phyloP scores from a whole-genome alignment of 192 early-diverging fungal species.

The Funneliformis geosporum region DNA sequence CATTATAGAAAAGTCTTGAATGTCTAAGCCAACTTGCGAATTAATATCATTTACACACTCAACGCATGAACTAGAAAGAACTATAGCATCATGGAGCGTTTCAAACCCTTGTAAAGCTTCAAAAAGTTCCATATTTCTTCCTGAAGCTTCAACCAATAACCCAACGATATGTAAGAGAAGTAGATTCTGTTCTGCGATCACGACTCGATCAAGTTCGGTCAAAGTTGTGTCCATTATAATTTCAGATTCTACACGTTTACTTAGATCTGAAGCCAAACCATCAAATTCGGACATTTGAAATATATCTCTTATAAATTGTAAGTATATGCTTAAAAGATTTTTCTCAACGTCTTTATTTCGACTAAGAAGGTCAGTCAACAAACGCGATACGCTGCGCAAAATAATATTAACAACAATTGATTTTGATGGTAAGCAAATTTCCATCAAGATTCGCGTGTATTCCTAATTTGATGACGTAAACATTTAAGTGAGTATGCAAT shows the following conservation, averaged over 20 bases:
- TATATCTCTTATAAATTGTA: constrained; percentile 41
- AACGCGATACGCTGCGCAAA: constrained; percentile 38
- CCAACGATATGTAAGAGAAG: constrained; percentile 41
- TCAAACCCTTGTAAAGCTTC: constrained; percentile 45
- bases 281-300: constrained; percentile 28
- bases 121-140: constrained; percentile 35
- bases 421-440: constrained; percentile 37
- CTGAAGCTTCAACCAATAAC: constrained; percentile 39
- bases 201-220: constrained; percentile 38
- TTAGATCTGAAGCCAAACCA: neutral
- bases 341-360: constrained; percentile 36
- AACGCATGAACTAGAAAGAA: neutral
- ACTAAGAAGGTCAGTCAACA: constrained; percentile 39
- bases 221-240: neutral
- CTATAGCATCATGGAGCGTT: constrained; percentile 26
- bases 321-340: constrained; percentile 42
- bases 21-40: constrained; percentile 18
- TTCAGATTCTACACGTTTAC: neutral
- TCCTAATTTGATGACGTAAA: constrained; percentile 29
- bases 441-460: constrained; percentile 41
- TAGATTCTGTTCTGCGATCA: constrained; percentile 43
- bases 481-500: neutral
- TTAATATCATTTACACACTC: neutral
- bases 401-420: constrained; percentile 43
- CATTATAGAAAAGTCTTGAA: neutral